phyloP scores from a whole-genome alignment of 2,329 filamentous ascomycete species.

The Fusarium sarcochroum region DNA sequence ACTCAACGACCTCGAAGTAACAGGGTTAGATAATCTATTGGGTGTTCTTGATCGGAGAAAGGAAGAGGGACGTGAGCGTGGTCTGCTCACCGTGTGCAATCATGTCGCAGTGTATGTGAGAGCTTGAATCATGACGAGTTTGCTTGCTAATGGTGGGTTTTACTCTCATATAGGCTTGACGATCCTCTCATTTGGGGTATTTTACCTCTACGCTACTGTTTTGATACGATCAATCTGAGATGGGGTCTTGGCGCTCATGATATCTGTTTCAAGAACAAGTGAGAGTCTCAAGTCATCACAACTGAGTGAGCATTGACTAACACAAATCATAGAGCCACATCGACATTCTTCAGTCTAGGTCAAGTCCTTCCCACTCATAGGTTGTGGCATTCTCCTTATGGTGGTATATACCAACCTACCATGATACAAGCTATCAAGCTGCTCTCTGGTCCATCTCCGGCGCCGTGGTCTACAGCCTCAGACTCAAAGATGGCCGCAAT shows the following conservation, averaged over 20 bases:
- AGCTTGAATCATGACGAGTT: background rate
- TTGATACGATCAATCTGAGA: constrained; percentile 81
- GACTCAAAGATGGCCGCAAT: constrained; percentile 12
- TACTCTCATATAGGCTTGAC: constrained; percentile 76
- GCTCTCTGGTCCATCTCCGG: constrained; percentile 69
- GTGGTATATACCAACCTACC: constrained; percentile 91
- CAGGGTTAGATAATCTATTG: constrained; percentile 82
- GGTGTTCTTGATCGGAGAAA: constrained; percentile 80
- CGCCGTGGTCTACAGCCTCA: constrained; percentile 42
- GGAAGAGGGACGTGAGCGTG: constrained; percentile 75
- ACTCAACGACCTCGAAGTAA: constrained; percentile 80
- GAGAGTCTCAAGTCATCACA: constrained; percentile 48
- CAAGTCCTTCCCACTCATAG: constrained; percentile 94
- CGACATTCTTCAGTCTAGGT: constrained; percentile 87
- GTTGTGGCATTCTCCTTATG: constrained; percentile 79
- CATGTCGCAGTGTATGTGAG: constrained; percentile 58
- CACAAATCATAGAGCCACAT: constrained; percentile 67
- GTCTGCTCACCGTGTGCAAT: constrained; percentile 80
- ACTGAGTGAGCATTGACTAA: background rate
- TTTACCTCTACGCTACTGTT: constrained; percentile 80
- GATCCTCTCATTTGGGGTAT: constrained; percentile 96
- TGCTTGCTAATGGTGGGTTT: constrained; percentile 14
- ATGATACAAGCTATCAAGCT: constrained; percentile 88
- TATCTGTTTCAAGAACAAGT: constrained; percentile 93
- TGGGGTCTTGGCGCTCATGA: constrained; percentile 95